Evolutionary conservation across 2,329 filamentous ascomycete genomes (phyloP).

Genomic region (Calonectria hongkongensis): DNA sequence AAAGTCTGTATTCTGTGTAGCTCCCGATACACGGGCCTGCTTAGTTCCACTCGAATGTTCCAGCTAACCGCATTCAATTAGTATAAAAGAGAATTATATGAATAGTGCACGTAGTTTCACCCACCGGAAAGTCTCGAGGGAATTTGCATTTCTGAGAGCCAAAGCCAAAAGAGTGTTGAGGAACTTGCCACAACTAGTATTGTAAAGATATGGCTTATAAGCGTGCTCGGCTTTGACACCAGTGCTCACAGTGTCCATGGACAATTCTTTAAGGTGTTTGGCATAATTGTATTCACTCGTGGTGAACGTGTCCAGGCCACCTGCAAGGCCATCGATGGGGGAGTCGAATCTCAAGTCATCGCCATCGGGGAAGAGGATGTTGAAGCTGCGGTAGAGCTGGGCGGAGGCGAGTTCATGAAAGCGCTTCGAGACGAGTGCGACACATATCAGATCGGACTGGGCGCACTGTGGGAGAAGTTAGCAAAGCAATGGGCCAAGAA

Average conservation of each 20-base stretch:
- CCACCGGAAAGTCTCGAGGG: constrained; percentile 75
- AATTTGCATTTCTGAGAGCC: constrained; percentile 72
- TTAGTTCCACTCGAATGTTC: constrained; percentile 79
- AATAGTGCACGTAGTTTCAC: constrained; percentile 48
- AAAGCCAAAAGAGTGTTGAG: constrained; percentile 76
- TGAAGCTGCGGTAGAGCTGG: constrained; percentile 76
- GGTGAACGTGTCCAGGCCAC: constrained; percentile 76
- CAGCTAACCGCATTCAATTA: constrained; percentile 64
- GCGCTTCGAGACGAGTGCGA: constrained; percentile 75
- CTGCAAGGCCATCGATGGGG: constrained; percentile 74
- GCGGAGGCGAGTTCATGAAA: constrained; percentile 75
- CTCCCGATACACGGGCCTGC: constrained; percentile 73
- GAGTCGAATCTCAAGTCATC: constrained; percentile 71
- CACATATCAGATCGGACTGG: constrained; percentile 72
- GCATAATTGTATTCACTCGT: constrained; percentile 80
- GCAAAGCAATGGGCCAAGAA: not conserved
- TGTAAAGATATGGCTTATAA: constrained; percentile 73
- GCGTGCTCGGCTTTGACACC: constrained; percentile 72
- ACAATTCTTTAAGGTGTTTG: constrained; percentile 72
- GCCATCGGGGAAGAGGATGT: constrained; percentile 77
- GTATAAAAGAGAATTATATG: constrained; percentile 1
- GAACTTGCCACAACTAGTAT: constrained; percentile 76
- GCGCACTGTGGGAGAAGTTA: constrained; percentile 65
- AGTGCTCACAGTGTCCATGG: constrained; percentile 72
- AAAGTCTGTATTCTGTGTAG: constrained; percentile 73